Base-by-base conservation (phyloP, 163 green algal species). In the Prototheca wickerhamii region DNA sequence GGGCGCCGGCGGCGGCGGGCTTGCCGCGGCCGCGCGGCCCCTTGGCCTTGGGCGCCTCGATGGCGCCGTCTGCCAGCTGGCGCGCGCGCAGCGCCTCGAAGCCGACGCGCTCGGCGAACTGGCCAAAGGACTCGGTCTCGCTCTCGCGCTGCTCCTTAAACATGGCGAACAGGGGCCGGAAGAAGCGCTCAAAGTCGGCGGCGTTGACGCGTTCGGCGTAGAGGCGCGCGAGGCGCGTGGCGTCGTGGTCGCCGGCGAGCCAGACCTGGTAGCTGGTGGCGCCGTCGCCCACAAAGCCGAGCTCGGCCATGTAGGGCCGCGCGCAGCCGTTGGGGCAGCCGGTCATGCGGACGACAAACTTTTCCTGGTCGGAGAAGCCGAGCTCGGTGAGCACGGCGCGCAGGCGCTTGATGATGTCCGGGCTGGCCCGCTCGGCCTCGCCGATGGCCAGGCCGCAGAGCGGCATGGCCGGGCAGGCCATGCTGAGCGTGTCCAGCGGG, bases 241-340 rank as follows among this genome's bases (percentile, higher is more conserved):
- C 87, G 71, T 85, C 81, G 52, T 73, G 58, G 56, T 74, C 84
- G 68, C 90, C 94, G n/a, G 87, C 93, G 43, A 98, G 73, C 83
- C 86, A 99, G 25, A 99, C 66, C 77, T 91, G 82, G 82, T 99
- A 99, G 46, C 68, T 89, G 82, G 96, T 98, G 62, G 94, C 88
- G 15, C 93, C 94, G 71, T 99, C 94, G 15, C 91, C 89, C 42
- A 99, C 94, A 74, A 98, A 95, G 33, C 91, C 94, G 8, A 99
- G 73, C 86, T 99, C 94, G 20, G 92, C 94, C 89, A 96, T 97
- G 84, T 99, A 99, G 2, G 94, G 94, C 44, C 93, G 75, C 21
- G 91, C 87, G 80, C 93, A 99, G 57, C 94, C 94, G 69, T 99
- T 99, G 69, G 94, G 94, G 86, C 94, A 99, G 59, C 94, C 94